Evolutionary conservation across 306 rosid species (phyloP), one percentile per base, ranked within the genome.

Genomic region (Sphenostylis stenocarpa): DNA sequence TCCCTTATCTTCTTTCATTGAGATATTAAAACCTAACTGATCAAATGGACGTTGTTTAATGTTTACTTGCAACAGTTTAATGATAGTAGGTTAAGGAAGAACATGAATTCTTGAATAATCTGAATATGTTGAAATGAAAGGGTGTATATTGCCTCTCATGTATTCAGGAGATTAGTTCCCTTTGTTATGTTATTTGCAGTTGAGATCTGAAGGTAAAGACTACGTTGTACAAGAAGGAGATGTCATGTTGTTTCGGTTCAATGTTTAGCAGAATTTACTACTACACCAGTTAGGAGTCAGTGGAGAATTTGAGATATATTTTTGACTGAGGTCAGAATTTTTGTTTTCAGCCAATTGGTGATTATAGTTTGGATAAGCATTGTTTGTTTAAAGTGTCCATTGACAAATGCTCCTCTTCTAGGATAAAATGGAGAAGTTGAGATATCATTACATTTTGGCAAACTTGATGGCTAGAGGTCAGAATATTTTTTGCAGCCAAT

Each of bases 151-250:
- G 69, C 20, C 56, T 21, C 73, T 49, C 55, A 21, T 66, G 47
- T 52, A 70, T 45, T 49, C 51, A 44, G 3, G 21, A 48, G 36
- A 55, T 31, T 33, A 33, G 33, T 64, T 56, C 19, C 29, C 61
- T 41, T 57, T 80, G 23, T 39, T 29, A 29, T 72, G 77, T 49
- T 80, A 21, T 84, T 77, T 89, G 89, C 93, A 95, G 98, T 85
- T 92, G 89, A 84, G 97, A 87, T 89, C 96, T 38, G 96, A 95
- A 91, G 98, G 97, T 67, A 95, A 95, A 87, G 98, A 90, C 16
- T 95, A 95, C 78, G 58, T 88, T 82, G 98, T 95, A 49, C 92
- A 75, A 81, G 98, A 92, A 88, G 97, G 96, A 80, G 98, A 95
- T 83, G 96, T 95, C 61, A 92, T 95, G 98, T 80, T 95, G 84